phyloP scores from a whole-genome alignment of 23 red algal genomes.

The Gracilaria domingensis region DNA sequence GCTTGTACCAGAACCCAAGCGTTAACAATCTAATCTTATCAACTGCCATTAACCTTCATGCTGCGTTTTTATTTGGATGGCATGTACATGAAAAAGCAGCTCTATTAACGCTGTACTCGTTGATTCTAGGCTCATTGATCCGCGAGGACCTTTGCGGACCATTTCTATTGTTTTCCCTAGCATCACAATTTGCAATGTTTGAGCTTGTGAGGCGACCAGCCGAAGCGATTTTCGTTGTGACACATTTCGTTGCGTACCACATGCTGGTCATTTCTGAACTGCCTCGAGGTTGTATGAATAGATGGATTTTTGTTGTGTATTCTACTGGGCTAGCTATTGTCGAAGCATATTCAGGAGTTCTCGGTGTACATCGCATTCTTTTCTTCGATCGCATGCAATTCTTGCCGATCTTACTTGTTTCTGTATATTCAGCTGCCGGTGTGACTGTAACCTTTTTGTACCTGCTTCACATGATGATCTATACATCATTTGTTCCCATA shows the following conservation, averaged over 20 bases:
- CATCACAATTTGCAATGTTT: slow-evolving; percentile 56
- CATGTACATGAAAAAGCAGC: slow-evolving; percentile 87
- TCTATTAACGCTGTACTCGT: slow-evolving; percentile 36
- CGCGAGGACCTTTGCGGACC: background rate
- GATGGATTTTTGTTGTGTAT: background rate
- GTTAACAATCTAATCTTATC: slow-evolving; percentile 25
- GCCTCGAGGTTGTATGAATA: background rate
- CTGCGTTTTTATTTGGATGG: slow-evolving; percentile 75
- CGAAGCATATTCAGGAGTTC: slow-evolving; percentile 1
- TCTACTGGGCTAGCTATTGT: background rate
- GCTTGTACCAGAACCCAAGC: slow-evolving; percentile 13
- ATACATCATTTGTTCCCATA: background rate
- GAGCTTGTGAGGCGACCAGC: slow-evolving; percentile 27
- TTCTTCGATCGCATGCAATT: slow-evolving; percentile 17
- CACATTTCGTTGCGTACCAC: slow-evolving; percentile 61
- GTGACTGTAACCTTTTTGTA: background rate
- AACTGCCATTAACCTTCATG: slow-evolving; percentile 14
- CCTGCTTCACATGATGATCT: background rate
- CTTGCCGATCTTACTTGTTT: slow-evolving; percentile 22
- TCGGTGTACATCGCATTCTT: slow-evolving; percentile 6
- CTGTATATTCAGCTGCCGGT: slow-evolving; percentile 10
- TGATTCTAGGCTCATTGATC: slow-evolving; percentile 9
- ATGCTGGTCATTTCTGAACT: slow-evolving; percentile 29
- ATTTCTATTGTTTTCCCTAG: slow-evolving; percentile 53
- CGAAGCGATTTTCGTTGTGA: slow-evolving; percentile 35